Evolutionary conservation across 176 grass and related monocot species (phyloP).

Genomic region (Oropetium thomaeum): DNA sequence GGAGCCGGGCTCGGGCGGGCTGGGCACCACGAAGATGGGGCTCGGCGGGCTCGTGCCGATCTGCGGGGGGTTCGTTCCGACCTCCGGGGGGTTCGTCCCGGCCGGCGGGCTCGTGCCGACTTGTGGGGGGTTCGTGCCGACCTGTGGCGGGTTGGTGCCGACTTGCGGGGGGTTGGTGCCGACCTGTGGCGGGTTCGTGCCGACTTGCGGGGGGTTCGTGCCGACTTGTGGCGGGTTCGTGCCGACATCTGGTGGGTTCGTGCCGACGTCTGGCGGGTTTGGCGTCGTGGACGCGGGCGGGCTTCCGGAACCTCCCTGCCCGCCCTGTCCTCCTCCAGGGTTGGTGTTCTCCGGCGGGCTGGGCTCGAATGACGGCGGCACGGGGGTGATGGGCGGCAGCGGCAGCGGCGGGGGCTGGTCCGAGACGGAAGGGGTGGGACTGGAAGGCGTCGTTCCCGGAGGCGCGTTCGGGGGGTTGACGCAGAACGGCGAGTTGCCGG

Average conservation of each 20-base stretch:
- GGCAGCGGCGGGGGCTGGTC: constrained; percentile 40
- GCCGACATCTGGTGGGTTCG: too few species aligned
- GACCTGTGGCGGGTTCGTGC: background rate
- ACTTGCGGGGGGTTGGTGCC: background rate
- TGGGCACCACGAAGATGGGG: constrained; percentile 35
- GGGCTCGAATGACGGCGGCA: constrained; percentile 49
- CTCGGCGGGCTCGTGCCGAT: constrained; percentile 24
- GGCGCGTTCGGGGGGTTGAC: constrained; percentile 41
- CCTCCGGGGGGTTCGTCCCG: constrained; percentile 8
- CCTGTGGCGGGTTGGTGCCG: constrained; percentile 11
- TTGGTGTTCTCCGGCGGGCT: constrained; percentile 40
- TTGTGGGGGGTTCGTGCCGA: constrained; percentile 32
- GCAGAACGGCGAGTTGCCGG: constrained; percentile 46
- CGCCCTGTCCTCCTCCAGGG: background rate
- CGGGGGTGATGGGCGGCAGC: constrained; percentile 25
- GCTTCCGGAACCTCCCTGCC: background rate
- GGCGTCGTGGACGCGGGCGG: constrained; percentile 13
- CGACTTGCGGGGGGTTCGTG: too few species aligned
- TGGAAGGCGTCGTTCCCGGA: constrained; percentile 13
- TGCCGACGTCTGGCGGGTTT: background rate
- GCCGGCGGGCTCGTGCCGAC: constrained; percentile 29
- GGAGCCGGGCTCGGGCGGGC: constrained; percentile 3
- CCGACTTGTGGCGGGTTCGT: constrained; percentile 15
- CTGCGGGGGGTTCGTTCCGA: constrained; percentile 31
- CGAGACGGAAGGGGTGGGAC: constrained; percentile 14